Evolutionary conservation across 2,329 filamentous ascomycete species (phyloP), one percentile per base, ranked within the genome.

Genomic region (Ceratocystis papillata): DNA sequence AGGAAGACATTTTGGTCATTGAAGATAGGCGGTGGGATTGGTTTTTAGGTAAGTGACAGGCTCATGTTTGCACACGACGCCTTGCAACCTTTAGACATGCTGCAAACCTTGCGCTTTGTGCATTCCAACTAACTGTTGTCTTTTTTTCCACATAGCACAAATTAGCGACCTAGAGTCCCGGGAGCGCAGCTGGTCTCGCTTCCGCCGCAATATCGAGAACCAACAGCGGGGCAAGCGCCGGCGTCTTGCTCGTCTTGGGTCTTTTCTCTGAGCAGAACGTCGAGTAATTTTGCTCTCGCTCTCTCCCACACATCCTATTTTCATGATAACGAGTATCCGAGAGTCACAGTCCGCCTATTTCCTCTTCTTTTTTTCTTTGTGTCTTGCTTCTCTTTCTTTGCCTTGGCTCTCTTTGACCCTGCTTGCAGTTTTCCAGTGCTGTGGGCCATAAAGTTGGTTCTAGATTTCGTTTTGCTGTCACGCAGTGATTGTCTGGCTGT

Each of bases 11-110:
- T 53, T 74, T 87, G 65, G 74, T 81, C 55, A 76, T 78, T 41
- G 83, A 86, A 74, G 81, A 86, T 69, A 76, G 77, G 67, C 77
- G 81, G 61, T 86, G 83, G 83, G 83, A 86, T 72, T 82, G 79
- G 77, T 80, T 85, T 68, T 73, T 86, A 17, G 77, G 83, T 83
- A 73, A 74, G 80, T 77, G 12, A 30, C 4, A 2, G 10, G 57
- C 8, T 60, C 37, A 41, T 41, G 10, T 12, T 41, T 12, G 37
- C 37, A 41, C 12, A 41, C 37, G 37, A 15, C 37, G 37, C 37
- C 37, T 3, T 41, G 37, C 37, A 41, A 5, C 10, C 37, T 41
- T 1, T 41, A 15, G 4, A 41, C 17, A 48, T 48, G 45, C 45
- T 20, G 20, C 17, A 48, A 10, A 17, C 17, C 4, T 48, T 22